Base-by-base conservation (phyloP, 768 basidiomycete species). In the Calocera viscosa region DNA sequence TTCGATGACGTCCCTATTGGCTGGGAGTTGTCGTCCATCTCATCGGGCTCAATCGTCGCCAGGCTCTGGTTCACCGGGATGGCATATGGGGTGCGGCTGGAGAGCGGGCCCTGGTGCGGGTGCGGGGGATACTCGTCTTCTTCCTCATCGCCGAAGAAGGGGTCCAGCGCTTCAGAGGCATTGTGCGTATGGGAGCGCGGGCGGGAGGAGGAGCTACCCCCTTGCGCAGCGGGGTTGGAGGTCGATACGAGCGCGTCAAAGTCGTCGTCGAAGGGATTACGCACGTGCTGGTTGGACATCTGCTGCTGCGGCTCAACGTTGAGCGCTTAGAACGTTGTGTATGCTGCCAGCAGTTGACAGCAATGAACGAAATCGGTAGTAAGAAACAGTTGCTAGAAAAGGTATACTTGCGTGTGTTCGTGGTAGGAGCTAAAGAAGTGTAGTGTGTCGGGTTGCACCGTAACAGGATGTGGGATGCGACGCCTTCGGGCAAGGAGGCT, bases 121-220 rank as follows among this genome's bases (percentile, higher is more conserved):
- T 40, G 63, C 32, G 34, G 19, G 2, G 63, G 12, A 12, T 64
- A 34, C 34, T 64, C 34, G 19, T 34, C 63, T 3, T 64, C 34
- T 16, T 64, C 63, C 17, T 64, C 63, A 28, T 64, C 63, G 2
- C 63, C 63, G 38, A 64, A 64, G 33, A 64, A 64, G 19, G 63
- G 63, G 63, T 64, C 63, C 11, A 64, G 63, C 22, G 63, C 63
- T 30, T 60, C 43, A 3, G 53, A 28, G 26, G 11, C 14, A 16
- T 60, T 12, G 53, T 60, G 53, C 14, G 53, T 5, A 10, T 60
- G 53, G 24, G 53, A 5, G 22, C 53, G 53, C 16, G 53, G 5
- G 53, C 53, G 53, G 14, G 53, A 60, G 53, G 53, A 32, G 3
- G 53, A 32, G 2, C 5, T 7, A 8, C 26, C 10, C 16, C 8